Evolutionary conservation across 139 green algal species (phyloP).

Genomic region (Deuterostichococcus epilithicus): DNA sequence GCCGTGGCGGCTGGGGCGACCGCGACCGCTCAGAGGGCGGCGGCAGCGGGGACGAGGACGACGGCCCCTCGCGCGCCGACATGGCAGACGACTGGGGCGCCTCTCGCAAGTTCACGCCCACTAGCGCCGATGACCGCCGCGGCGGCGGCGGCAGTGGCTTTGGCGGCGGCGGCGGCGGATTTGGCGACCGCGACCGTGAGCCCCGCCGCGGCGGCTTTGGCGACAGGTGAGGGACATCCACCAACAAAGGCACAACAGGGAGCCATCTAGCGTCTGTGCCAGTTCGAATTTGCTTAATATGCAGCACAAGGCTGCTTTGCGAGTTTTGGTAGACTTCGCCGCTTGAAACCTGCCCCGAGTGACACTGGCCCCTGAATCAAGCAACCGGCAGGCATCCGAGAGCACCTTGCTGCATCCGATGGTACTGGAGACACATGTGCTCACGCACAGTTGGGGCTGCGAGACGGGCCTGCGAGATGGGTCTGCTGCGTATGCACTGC

Average conservation of each 20-base stretch:
- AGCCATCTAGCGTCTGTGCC: not conserved
- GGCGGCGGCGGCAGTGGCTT: not conserved
- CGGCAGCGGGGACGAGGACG: not conserved
- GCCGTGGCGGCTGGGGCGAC: constrained; percentile 13
- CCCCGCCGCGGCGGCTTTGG: constrained; percentile 4
- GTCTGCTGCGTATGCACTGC: too few relatives aligned
- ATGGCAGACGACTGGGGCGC: constrained; percentile 57
- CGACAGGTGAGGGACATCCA: too few relatives aligned
- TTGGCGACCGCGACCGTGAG: not conserved
- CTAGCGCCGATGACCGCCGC: not conserved
- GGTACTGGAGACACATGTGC: not conserved
- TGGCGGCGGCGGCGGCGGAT: not conserved
- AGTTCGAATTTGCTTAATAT: not conserved
- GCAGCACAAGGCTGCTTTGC: too few relatives aligned
- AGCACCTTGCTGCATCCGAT: not conserved
- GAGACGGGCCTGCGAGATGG: too few relatives aligned
- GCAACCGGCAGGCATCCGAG: not conserved
- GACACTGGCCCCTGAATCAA: too few relatives aligned
- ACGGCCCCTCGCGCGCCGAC: constrained; percentile 57
- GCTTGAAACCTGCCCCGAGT: too few relatives aligned
- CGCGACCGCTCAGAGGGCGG: constrained; percentile 26
- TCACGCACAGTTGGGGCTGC: too few relatives aligned
- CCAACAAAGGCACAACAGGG: not conserved
- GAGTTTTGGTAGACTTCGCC: too few relatives aligned
- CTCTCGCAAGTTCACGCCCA: not conserved